These are phyloP conservation scores for Beauveria varroae DNA, from an alignment of 2,329 filamentous ascomycete genomes.

Conservation along the genomic window DNA sequence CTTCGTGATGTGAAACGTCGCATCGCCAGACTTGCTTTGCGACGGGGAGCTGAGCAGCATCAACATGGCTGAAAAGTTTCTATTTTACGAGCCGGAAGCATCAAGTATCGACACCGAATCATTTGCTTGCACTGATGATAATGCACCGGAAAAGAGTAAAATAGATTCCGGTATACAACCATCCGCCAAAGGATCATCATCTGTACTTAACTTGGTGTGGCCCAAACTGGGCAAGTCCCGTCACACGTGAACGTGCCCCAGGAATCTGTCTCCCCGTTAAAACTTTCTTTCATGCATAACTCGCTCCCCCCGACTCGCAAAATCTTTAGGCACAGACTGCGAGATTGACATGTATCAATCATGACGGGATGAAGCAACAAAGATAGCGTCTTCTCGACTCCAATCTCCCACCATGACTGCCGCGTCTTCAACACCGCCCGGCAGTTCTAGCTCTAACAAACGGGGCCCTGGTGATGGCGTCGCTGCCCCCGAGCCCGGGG, in stretches of 20 bases:
- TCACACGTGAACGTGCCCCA: not conserved
- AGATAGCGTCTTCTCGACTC: not conserved
- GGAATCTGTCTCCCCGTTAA: not conserved
- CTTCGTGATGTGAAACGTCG: no score
- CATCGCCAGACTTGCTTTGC: no score
- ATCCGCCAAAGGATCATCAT: not conserved
- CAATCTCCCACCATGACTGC: not conserved
- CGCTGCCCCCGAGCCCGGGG: not conserved
- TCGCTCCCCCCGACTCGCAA: not conserved
- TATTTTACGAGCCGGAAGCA: no score
- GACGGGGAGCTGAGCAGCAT: no score
- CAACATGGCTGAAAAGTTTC: no score
- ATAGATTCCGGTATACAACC: no score
- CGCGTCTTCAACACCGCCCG: not conserved
- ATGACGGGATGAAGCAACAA: not conserved
- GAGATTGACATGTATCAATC: not conserved
- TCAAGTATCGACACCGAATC: no score
- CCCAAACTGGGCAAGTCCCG: not conserved
- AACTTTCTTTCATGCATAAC: not conserved
- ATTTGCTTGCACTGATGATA: no score
- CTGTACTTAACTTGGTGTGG: not conserved
- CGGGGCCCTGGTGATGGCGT: not conserved
- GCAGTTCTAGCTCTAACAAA: not conserved
- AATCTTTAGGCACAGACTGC: not conserved
- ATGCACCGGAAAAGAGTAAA: no score